Evolutionary conservation across 176 grass and related monocot genomes (phyloP).

Genomic region (Themeda triandra): DNA sequence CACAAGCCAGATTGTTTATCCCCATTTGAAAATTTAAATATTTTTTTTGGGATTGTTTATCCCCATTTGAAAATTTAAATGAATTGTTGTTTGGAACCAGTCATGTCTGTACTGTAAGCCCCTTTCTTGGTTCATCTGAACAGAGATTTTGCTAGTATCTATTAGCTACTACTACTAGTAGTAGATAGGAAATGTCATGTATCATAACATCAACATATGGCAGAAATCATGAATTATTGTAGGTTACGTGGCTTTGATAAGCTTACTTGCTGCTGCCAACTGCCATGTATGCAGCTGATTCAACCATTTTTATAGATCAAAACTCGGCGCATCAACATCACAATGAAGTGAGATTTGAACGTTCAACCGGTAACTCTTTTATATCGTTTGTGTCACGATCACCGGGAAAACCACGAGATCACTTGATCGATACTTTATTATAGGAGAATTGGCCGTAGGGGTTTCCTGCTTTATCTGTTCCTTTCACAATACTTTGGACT

Average conservation of each 20-base stretch:
- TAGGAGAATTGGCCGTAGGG: background rate
- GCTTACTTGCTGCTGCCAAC: background rate
- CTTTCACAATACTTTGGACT: background rate
- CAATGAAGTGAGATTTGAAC: constrained; percentile 9
- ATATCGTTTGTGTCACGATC: background rate
- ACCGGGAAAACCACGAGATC: background rate
- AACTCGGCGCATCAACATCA: background rate
- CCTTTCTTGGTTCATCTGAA: background rate
- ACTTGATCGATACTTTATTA: background rate
- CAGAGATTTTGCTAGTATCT: background rate
- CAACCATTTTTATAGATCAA: background rate
- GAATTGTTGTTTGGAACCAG: background rate
- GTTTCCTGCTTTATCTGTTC: background rate
- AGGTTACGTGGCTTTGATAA: background rate
- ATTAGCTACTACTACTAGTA: background rate
- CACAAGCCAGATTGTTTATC: background rate
- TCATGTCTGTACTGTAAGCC: background rate
- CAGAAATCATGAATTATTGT: constrained; percentile 6
- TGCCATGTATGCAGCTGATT: background rate
- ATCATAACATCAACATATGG: background rate
- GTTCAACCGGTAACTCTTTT: background rate
- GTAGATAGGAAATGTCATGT: background rate
- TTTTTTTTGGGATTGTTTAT: too few relatives aligned
- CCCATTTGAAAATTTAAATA: background rate
- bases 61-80: too few relatives aligned